phyloP scores from a whole-genome alignment of 2,329 filamentous ascomycete species.

The Botryosphaeria dothidea region DNA sequence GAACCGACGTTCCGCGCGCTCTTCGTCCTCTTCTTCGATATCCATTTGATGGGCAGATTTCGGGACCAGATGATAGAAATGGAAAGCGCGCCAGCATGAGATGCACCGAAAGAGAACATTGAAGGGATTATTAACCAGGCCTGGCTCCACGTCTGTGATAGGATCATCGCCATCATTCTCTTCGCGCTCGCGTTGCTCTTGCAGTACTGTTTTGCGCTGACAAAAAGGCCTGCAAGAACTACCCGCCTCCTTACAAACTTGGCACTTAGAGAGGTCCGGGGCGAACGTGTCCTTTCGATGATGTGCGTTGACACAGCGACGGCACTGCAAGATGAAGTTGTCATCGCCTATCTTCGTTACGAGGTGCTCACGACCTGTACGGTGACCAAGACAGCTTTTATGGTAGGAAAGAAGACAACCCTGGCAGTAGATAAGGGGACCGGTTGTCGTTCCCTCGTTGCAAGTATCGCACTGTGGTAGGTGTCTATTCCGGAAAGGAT shows the following conservation, averaged over 20 bases:
- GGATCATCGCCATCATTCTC: constrained; percentile 81
- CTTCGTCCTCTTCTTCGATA: constrained; percentile 46
- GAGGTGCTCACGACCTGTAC: constrained; percentile 76
- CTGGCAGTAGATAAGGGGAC: constrained; percentile 81
- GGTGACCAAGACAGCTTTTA: constrained; percentile 74
- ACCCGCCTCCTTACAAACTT: constrained; percentile 66
- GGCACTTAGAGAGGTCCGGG: constrained; percentile 72
- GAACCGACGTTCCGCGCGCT: constrained; percentile 62
- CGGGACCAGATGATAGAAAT: constrained; percentile 77
- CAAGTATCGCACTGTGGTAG: constrained; percentile 73
- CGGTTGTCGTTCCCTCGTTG: constrained; percentile 60
- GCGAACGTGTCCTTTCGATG: constrained; percentile 68
- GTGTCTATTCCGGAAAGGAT: constrained; percentile 71
- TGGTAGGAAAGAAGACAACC: constrained; percentile 86
- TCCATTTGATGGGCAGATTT: constrained; percentile 45
- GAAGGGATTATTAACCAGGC: constrained; percentile 71
- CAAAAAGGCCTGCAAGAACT: constrained; percentile 75
- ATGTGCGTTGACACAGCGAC: constrained; percentile 72
- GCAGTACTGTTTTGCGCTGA: constrained; percentile 67
- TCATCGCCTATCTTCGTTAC: constrained; percentile 80
- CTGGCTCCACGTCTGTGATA: constrained; percentile 61
- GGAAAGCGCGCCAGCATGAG: constrained; percentile 75
- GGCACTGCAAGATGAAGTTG: constrained; percentile 86
- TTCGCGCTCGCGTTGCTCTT: constrained; percentile 81
- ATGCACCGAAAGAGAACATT: constrained; percentile 83